A percentile compares a stretch with the other conserved stretches of the same genome.
Conservation (phyloP, 2,329 filamentous ascomycete species). For the Chlorencoelia australis region DNA sequence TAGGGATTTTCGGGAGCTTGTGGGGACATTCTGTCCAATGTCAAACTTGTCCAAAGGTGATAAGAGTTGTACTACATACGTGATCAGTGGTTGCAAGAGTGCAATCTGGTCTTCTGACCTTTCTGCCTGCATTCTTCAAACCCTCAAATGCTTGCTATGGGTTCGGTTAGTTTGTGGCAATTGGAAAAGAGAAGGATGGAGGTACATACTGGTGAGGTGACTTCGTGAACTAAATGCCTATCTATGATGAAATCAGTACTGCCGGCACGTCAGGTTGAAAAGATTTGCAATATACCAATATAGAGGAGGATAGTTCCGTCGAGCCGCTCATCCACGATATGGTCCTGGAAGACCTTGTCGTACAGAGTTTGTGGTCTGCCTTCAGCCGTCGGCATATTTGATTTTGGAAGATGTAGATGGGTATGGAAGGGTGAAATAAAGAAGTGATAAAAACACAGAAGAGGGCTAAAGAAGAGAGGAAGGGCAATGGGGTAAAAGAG, state of each 20-base stretch:
- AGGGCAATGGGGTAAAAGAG: background rate
- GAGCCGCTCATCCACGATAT: conserved; percentile 90
- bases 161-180: conserved; percentile 5
- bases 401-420: background rate
- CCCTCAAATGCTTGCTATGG: conserved; percentile 83
- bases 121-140: conserved; percentile 67
- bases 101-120: conserved; percentile 89
- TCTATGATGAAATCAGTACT: conserved; percentile 40
- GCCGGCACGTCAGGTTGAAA: no score
- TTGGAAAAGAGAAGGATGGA: background rate
- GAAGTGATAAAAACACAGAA: background rate
- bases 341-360: conserved; percentile 92
- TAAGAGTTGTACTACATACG: conserved; percentile 19
- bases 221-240: conserved; percentile 94
- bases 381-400: conserved; percentile 8
- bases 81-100: conserved; percentile 95
- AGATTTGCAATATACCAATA: conserved; percentile 56
- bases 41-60: no score
- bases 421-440: no score
- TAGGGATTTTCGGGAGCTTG: conserved; percentile 78
- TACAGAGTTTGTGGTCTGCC: conserved; percentile 55
- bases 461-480: background rate
- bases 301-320: conserved; percentile 90
- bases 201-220: conserved; percentile 76
- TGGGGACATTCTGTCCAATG: conserved; percentile 93